Conservation (phyloP, 2,329 filamentous ascomycete species). For the Cercospora zeina region DNA sequence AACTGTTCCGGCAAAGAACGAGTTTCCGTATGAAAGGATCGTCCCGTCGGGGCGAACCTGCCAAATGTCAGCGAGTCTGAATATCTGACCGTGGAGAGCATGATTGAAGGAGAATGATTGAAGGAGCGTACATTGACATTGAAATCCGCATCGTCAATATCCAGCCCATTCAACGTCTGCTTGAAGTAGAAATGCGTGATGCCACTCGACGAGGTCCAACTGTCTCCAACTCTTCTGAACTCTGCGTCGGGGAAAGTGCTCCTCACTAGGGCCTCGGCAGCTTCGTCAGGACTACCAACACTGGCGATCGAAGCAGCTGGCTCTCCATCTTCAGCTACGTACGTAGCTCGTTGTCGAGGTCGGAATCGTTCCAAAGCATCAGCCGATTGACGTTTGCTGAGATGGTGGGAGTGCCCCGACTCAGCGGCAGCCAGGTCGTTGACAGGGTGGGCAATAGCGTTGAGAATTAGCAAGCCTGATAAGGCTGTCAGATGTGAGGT, state of each 20-base stretch:
- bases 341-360: constrained; percentile 24
- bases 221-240: constrained; percentile 56
- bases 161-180: constrained; percentile 59
- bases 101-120: neutral
- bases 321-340: constrained; percentile 21
- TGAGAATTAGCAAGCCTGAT: constrained; percentile 16
- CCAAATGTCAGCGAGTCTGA: neutral
- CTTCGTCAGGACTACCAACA: constrained; percentile 35
- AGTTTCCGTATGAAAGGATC: constrained; percentile 60
- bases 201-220: constrained; percentile 58
- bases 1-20: constrained; percentile 50
- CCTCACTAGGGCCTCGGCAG: constrained; percentile 41
- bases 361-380: constrained; percentile 20
- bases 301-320: constrained; percentile 5
- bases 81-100: neutral
- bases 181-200: constrained; percentile 61
- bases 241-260: constrained; percentile 40
- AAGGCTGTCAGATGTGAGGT: constrained; percentile 18
- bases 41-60: constrained; percentile 55
- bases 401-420: neutral
- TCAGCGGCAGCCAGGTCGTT: constrained; percentile 9
- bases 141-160: constrained; percentile 62
- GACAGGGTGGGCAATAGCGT: constrained; percentile 18
- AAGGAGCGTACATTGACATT: constrained; percentile 58
- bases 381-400: constrained; percentile 16